Conservation (phyloP, 1,284 basidiomycete species). For the Butyriboletus appendiculatus region DNA sequence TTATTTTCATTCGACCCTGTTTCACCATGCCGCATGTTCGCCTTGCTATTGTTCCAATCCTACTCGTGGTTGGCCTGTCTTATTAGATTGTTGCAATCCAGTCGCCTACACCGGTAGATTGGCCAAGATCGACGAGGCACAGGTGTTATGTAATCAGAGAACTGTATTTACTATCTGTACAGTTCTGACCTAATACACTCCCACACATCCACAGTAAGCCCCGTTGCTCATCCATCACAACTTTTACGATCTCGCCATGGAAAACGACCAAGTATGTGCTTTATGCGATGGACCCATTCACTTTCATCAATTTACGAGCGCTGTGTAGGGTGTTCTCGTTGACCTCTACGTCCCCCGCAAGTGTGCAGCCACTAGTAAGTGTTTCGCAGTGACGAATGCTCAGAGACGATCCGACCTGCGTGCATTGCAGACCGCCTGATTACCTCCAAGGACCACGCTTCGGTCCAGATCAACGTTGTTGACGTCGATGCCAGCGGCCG, state of each 20-base stretch:
- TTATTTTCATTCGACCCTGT: slow-evolving; percentile 13
- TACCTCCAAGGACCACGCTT: slow-evolving; percentile 98
- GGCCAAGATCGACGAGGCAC: no score
- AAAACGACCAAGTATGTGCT: slow-evolving; percentile 73
- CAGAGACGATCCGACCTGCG: slow-evolving; percentile 4
- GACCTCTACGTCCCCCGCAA: slow-evolving; percentile 99
- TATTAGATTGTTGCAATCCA: slow-evolving; percentile 8
- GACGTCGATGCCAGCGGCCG: slow-evolving; percentile 95
- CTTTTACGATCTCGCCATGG: slow-evolving; percentile 50
- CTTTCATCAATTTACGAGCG: not conserved
- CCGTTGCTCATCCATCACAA: not conserved
- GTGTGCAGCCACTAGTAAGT: slow-evolving; percentile 93
- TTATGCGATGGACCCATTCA: not conserved
- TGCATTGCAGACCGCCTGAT: slow-evolving; percentile 80
- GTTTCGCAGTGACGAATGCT: slow-evolving; percentile 1
- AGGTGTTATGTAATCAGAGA: slow-evolving; percentile 2
- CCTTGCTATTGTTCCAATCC: slow-evolving; percentile 5
- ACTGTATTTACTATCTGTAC: slow-evolving; percentile 19
- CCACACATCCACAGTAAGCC: slow-evolving; percentile 22
- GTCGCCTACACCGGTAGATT: not conserved
- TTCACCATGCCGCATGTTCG: slow-evolving; percentile 8
- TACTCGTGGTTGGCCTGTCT: not conserved
- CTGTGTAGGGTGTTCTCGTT: slow-evolving; percentile 88
- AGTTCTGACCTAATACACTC: slow-evolving; percentile 32
- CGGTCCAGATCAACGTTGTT: slow-evolving; percentile 93